Evolutionary conservation across 768 basidiomycete species (phyloP).

Genomic region (Phanerodontia chrysosporium): DNA sequence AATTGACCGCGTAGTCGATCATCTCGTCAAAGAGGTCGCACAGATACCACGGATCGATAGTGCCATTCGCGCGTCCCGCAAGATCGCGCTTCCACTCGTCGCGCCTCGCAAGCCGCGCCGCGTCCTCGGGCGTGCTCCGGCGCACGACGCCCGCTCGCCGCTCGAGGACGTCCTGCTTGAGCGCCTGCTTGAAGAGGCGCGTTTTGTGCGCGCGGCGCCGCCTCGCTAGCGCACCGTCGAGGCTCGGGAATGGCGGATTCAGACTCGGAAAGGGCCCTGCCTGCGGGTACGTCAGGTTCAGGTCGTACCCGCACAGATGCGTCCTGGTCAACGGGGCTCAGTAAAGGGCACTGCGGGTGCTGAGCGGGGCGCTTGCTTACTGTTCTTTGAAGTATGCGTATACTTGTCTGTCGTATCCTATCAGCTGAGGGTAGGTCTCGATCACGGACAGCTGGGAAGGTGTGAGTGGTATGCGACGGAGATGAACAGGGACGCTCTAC

Average conservation of each 20-base stretch:
- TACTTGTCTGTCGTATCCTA: conserved; percentile 64
- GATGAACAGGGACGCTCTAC: conserved; percentile 26
- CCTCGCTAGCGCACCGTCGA: conserved; percentile 2
- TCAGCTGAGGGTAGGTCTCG: conserved; percentile 72
- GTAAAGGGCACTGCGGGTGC: too few relatives aligned
- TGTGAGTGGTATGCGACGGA: not conserved
- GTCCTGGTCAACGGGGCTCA: conserved; percentile 31
- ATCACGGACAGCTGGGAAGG: conserved; percentile 45
- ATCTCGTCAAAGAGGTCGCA: conserved; percentile 62
- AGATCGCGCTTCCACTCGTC: conserved; percentile 47
- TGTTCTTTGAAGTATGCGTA: conserved; percentile 65
- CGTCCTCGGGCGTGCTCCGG: conserved; percentile 10
- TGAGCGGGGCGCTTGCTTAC: conserved; percentile 32
- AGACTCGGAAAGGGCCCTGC: conserved; percentile 42
- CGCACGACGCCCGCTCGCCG: conserved; percentile 1
- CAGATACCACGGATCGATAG: conserved; percentile 32
- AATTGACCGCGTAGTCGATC: conserved; percentile 68
- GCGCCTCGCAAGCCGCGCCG: conserved; percentile 19
- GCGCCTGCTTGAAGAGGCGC: conserved; percentile 6
- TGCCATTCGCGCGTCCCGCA: conserved; percentile 45
- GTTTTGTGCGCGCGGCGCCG: conserved; percentile 1
- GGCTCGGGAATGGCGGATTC: conserved; percentile 5
- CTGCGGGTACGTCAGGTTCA: conserved; percentile 69
- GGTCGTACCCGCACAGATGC: conserved; percentile 59
- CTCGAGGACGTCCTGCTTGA: conserved; percentile 10